phyloP scores from a whole-genome alignment of 2,329 filamentous ascomycete species.

The Elsinoe australis region DNA sequence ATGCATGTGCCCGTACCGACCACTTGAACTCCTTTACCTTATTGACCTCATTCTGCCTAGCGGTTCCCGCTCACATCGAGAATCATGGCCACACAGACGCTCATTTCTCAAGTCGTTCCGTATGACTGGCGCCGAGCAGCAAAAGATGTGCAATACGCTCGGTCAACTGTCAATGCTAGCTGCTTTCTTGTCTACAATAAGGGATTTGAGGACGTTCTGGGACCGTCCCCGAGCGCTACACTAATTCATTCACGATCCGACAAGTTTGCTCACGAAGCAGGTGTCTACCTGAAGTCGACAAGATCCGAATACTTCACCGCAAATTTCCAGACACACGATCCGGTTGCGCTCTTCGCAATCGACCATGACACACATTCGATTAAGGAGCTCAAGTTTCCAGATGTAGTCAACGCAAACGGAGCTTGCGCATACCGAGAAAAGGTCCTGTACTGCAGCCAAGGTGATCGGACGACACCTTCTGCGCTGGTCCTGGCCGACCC shows the following conservation, averaged over 20 bases:
- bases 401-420: slow-evolving; percentile 22
- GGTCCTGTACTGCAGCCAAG: slow-evolving; percentile 22
- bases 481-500: slow-evolving; percentile 20
- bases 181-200: too few species aligned
- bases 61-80: too few species aligned
- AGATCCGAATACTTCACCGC: slow-evolving; percentile 32
- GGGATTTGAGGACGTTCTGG: too few species aligned
- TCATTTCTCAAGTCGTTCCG: too few species aligned
- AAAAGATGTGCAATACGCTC: too few species aligned
- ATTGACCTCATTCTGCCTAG: too few species aligned
- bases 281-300: slow-evolving; percentile 23
- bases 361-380: slow-evolving; percentile 23
- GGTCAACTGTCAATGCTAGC: too few species aligned
- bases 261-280: slow-evolving; percentile 30
- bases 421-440: slow-evolving; percentile 22
- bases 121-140: too few species aligned
- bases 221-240: too few species aligned
- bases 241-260: slow-evolving; percentile 16
- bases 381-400: slow-evolving; percentile 11
- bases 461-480: slow-evolving; percentile 19
- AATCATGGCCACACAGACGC: too few species aligned
- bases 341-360: slow-evolving; percentile 23
- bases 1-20: too few species aligned
- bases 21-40: too few species aligned
- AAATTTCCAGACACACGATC: slow-evolving; percentile 24